Conservation (phyloP, 768 basidiomycete genomes). For the Cantharellus anzutake region DNA sequence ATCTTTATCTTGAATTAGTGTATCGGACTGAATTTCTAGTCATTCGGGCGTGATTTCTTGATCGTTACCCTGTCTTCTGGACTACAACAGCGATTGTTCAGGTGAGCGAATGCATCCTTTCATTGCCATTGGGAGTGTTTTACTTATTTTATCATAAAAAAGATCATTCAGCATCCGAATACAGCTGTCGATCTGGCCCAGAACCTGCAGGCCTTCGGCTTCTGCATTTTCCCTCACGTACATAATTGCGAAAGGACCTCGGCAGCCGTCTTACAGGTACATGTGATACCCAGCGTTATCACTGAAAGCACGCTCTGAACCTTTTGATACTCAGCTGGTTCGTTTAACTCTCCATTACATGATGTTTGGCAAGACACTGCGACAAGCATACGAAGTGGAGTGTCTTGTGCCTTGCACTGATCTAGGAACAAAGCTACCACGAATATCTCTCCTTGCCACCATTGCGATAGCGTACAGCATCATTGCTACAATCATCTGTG, state of each 20-base stretch:
- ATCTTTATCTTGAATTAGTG: constrained; percentile 15
- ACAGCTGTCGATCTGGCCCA: constrained; percentile 17
- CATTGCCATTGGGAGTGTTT: constrained; percentile 10
- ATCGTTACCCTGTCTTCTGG: constrained; percentile 47
- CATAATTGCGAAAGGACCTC: constrained; percentile 9
- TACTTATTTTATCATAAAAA: background rate
- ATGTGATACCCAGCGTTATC: background rate
- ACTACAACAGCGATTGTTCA: constrained; percentile 24
- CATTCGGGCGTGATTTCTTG: constrained; percentile 41
- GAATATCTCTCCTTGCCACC: constrained; percentile 32
- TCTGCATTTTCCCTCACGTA: constrained; percentile 48
- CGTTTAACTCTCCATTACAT: constrained; percentile 38
- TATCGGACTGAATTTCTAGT: constrained; percentile 16
- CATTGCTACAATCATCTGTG: constrained; percentile 45
- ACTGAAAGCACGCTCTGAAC: background rate
- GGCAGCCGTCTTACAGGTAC: background rate
- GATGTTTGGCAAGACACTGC: constrained; percentile 47
- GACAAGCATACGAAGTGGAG: constrained; percentile 34
- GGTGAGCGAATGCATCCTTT: constrained; percentile 13
- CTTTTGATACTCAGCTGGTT: constrained; percentile 30
- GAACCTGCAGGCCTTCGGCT: constrained; percentile 34
- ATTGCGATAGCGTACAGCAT: constrained; percentile 34
- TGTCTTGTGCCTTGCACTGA: constrained; percentile 39
- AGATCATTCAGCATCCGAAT: background rate
- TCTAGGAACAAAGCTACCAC: constrained; percentile 30